Evolutionary conservation across 352 stramenopile species (phyloP), one percentile per base, ranked within the genome.

Genomic region (Phytophthora meadii): DNA sequence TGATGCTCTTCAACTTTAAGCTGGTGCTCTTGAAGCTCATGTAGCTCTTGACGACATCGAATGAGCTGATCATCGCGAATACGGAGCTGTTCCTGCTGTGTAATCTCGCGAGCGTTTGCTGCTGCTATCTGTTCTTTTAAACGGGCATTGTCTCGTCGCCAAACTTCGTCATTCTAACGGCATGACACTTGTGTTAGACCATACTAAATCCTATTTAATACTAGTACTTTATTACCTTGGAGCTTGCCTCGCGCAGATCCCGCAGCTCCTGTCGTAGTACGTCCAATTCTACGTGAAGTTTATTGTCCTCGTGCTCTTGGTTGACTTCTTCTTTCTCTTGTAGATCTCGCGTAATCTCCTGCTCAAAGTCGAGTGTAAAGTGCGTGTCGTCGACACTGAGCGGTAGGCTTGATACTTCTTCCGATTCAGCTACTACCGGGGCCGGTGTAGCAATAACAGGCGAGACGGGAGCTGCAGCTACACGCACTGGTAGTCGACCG

Each of bases 121-220:
- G 41, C 44, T 14, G 41, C 30, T 25, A 72, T 39, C 24, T 64
- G 57, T 6, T 64, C 57, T 34, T 68, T 72, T 9, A 72, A 45
- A 14, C 64, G 58, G 19, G 45, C 25, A n/a, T 72, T 72, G 8
- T 72, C 64, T 22, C 50, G 64, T 30, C 68, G 64, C 64, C 57
- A 72, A 5, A 45, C 53, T 14, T 72, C 64, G 39, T 68, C 57
- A 12, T 72, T 72, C 64, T 72, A 28, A 45, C 39, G 24, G 45
- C 5, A 41, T 22, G 27, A 9, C n/a, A 63, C 10, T 52, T 12
- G 22, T 45, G 17, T 49, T 25, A 28, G 47, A 34, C 30, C 30
- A 8, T 34, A 34, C 32, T 45, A 49, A 42, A 17, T 34, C 25
- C 15, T 49, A 48, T 41, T 15, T 27, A 12, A 15, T 34, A 22